These are phyloP conservation scores for Erythrobasidium hasegawianum DNA, from an alignment of 1,284 basidiomycete genomes.

Conservation along the genomic window DNA sequence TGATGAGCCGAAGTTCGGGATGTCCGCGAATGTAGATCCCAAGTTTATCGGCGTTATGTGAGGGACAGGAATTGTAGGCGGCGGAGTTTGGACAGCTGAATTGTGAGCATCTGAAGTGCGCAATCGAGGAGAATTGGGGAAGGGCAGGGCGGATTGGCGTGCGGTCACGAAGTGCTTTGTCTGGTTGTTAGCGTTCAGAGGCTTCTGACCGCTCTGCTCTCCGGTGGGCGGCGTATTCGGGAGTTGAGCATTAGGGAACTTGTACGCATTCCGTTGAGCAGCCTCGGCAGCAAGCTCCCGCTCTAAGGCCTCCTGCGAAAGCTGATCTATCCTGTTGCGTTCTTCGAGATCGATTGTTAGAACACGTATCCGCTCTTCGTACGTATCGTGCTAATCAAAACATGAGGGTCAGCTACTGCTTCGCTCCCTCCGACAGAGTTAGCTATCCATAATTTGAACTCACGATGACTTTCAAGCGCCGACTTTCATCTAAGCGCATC, in stretches of 20 bases:
- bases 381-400: slow-evolving; percentile 48
- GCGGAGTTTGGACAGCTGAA: background rate
- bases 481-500: slow-evolving; percentile 47
- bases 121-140: background rate
- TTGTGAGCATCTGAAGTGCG: background rate
- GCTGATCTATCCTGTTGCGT: background rate
- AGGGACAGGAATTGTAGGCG: background rate
- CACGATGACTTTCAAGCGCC: slow-evolving; percentile 48
- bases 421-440: background rate
- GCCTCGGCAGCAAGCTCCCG: slow-evolving; percentile 12
- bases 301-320: slow-evolving; percentile 19
- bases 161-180: too few species aligned
- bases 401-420: background rate
- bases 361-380: slow-evolving; percentile 49
- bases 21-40: background rate
- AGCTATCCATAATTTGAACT: slow-evolving; percentile 13
- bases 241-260: too few species aligned
- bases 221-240: too few species aligned
- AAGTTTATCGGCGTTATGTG: slow-evolving; percentile 7
- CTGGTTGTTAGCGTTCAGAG: too few species aligned
- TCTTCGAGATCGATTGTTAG: slow-evolving; percentile 34
- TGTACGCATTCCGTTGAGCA: background rate
- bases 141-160: background rate
- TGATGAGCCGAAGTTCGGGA: background rate
- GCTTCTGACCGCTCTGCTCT: too few species aligned